Evolutionary conservation across 495 filamentous ascomycete genomes (phyloP), one percentile per base, ranked within the genome.

Genomic region (Penicillium soppii): DNA sequence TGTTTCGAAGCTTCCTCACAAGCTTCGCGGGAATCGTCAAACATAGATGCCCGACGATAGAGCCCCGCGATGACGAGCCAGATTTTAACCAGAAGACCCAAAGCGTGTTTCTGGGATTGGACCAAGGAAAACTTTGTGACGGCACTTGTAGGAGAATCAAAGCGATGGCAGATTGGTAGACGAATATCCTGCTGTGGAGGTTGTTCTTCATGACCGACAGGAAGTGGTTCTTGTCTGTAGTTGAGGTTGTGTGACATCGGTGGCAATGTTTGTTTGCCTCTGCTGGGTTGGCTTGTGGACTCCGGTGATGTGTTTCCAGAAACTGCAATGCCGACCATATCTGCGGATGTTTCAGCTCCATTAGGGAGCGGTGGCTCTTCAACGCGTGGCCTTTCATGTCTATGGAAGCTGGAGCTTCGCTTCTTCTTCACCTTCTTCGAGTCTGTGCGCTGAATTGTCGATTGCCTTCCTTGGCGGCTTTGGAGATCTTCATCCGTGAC

Each of bases 41-140:
- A 81, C 65, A 92, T 82, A 1, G 77, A 82, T 9, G 92, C 90
- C 38, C 90, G 82, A 20, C 91, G 82, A 59, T 98, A 97, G 45
- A 97, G 82, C 0, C 85, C 85, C 3, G 89, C 85, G 40, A 96
- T 91, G 52, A 91, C 85, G 10, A 96, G 78, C 94, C 94, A 98
- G 19, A 95, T 82, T 46, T 82, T 84, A n/a, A 87, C 75, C 5
- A 96, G 77, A 57, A 86, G 67, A 5, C 76, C 77, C 27, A 77
- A 77, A 19, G 84, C 75, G 50, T 81, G 82, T 44, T 82, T 81
- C 53, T 79, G 75, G 29, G 65, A 64, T 59, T 76, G 65, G 29
- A 67, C 40, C 41, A 64, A 50, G 26, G 74, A 58, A 26, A 73
- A 70, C 53, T 68, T 68, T 47, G 67, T 71, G 30, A 64, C 53